A percentile compares a stretch with the other conserved stretches of the same genome.
These are phyloP conservation scores for Gentiana macrophylla DNA, from an alignment of 257 asterid species.

Conservation along the genomic window DNA sequence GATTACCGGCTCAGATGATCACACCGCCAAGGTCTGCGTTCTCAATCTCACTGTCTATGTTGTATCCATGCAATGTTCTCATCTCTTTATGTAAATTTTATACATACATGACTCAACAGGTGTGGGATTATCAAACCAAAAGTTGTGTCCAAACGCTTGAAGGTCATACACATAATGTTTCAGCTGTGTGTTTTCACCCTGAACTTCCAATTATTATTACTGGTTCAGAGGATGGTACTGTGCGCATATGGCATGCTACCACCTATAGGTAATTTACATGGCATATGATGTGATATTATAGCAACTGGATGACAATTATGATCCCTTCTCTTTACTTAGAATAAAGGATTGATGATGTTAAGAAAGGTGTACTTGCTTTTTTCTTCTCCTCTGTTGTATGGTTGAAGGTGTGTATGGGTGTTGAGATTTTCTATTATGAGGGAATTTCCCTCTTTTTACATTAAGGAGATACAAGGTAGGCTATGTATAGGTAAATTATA, in stretches of 20 bases:
- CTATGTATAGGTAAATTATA: too few relatives aligned
- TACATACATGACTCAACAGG: constrained; percentile 31
- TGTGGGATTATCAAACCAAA: constrained; percentile 97
- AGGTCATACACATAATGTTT: constrained; percentile 93
- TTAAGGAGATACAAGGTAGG: too few relatives aligned
- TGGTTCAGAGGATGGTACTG: constrained; percentile 97
- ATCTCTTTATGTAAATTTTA: constrained; percentile 9
- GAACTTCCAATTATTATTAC: constrained; percentile 94
- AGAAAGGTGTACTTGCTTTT: too few relatives aligned
- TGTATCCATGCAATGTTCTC: not conserved
- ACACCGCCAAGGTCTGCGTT: constrained; percentile 83
- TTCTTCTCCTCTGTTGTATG: too few relatives aligned
- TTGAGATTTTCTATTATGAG: too few relatives aligned
- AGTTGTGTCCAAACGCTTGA: constrained; percentile 94
- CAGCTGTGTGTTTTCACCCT: constrained; percentile 96
- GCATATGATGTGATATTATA: not conserved
- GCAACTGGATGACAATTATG: too few relatives aligned
- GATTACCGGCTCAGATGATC: constrained; percentile 98
- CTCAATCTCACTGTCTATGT: constrained; percentile 1
- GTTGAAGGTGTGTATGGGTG: too few relatives aligned
- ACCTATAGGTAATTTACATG: constrained; percentile 55
- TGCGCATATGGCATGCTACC: constrained; percentile 95
- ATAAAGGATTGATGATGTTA: too few relatives aligned
- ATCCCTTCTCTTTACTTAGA: too few relatives aligned
- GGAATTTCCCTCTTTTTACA: too few relatives aligned